phyloP scores from a whole-genome alignment of 1,284 basidiomycete species.

The Mycocalia duriaeana region DNA sequence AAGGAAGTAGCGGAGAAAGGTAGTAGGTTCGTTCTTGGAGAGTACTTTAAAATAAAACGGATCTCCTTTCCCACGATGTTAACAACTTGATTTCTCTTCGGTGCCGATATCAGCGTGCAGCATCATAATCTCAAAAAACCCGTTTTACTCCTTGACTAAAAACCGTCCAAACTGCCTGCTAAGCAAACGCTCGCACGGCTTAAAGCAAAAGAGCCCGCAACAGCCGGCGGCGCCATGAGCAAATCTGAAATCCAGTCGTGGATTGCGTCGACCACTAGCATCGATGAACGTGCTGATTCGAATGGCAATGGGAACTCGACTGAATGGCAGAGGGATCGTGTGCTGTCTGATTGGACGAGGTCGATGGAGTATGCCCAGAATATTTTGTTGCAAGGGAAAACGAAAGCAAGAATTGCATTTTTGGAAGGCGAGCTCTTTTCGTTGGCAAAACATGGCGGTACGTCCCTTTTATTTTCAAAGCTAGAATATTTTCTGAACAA shows the following conservation, averaged over 20 bases:
- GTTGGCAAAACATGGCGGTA: conserved; percentile 57
- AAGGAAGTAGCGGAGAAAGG: too few species aligned
- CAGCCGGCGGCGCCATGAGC: conserved; percentile 28
- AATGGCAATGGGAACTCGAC: conserved; percentile 14
- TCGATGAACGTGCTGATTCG: conserved; percentile 16
- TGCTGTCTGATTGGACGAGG: conserved; percentile 49
- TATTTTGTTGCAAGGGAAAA: conserved; percentile 45
- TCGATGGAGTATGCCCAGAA: conserved; percentile 51
- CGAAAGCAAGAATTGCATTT: conserved; percentile 52
- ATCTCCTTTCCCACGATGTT: neutral
- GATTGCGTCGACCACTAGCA: conserved; percentile 25
- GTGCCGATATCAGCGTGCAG: too few species aligned
- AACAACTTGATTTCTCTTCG: neutral
- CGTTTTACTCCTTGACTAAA: too few species aligned
- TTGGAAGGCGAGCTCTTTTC: conserved; percentile 56
- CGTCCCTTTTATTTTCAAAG: conserved; percentile 17
- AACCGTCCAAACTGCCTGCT: conserved; percentile 30
- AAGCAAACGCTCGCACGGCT: conserved; percentile 32
- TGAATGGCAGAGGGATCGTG: conserved; percentile 48
- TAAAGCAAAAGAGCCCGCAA: conserved; percentile 27
- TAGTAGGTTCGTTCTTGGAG: too few species aligned
- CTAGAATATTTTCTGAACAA: neutral
- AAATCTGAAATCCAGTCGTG: conserved; percentile 39
- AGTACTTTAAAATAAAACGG: too few species aligned
- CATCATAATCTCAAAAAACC: too few species aligned